Evolutionary conservation across 2,329 filamentous ascomycete genomes (phyloP), one percentile per base, ranked within the genome.

Genomic region (Neodidymelliopsis sp.): DNA sequence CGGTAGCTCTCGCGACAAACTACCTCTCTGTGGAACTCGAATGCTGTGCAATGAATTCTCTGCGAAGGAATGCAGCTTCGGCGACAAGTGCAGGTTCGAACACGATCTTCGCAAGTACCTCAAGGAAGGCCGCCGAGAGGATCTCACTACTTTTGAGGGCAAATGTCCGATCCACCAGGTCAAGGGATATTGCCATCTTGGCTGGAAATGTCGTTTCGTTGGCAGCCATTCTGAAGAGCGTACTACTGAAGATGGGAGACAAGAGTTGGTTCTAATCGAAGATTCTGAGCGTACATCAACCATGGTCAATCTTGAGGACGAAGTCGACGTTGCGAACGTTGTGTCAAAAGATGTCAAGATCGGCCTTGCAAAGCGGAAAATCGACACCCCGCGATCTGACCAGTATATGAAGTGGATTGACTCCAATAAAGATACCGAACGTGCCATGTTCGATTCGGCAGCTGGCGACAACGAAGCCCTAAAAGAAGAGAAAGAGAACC

Each of bases 141-240:
- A 97, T 66, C 79, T 97, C 28, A 81, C 82, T 4, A 90, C 88
- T 0, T 88, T 96, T 63, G 81, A 80, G 30, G 88, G 90, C 6
- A 79, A 87, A 54, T 99, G 94, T 66, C 93, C 92, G 0, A 82
- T 96, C 7, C 97, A 85, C 72, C 86, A 90, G 58, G 78, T 79
- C 12, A 84, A 87, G 56, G 92, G 92, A 10, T 84, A 80, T 54
- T 99, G 94, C 64, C 81, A 84, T 37, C 84, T 88, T 11, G 94
- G 94, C 5, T 99, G 93, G 92, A 96, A 93, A 71, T 99, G 94
- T 71, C 88, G 93, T 16, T 96, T 97, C 67, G 88, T 90, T 24
- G 83, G 83, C 55, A 95, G 90, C 55, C 94, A 99, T 74, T 94
- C 91, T 63, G 81, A 86, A 54, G 93, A 97, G 74, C 75, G 89